phyloP scores from a whole-genome alignment of 176 grass and related monocot genomes.

The Cenchrus fungigraminus region DNA sequence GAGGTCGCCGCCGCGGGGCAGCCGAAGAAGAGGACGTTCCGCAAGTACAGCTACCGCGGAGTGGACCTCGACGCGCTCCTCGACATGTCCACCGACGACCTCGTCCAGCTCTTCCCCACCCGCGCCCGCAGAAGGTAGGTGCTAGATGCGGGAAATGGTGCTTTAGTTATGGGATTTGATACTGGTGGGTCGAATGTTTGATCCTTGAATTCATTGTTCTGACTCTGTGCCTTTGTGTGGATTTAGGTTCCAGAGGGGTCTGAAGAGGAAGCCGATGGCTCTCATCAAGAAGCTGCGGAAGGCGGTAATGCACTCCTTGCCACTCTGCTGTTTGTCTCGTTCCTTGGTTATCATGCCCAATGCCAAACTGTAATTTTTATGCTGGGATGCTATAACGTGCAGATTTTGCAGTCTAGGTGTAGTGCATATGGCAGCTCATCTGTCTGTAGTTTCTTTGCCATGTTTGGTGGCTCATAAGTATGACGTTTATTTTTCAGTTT shows the following conservation, averaged over 20 bases:
- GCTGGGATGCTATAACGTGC: not conserved
- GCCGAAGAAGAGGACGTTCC: constrained; percentile 95
- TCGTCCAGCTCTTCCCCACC: constrained; percentile 83
- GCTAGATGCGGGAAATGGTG: not conserved
- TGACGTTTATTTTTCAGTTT: not conserved
- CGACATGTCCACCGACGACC: constrained; percentile 92
- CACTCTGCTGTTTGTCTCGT: not conserved
- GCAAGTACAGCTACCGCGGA: constrained; percentile 88
- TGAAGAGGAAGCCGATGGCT: constrained; percentile 98
- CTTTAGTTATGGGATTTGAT: not conserved
- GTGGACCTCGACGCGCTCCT: constrained; percentile 92
- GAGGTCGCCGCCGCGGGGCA: constrained; percentile 51
- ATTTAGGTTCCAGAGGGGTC: constrained; percentile 84
- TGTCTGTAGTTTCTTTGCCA: not conserved
- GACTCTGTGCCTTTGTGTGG: not conserved
- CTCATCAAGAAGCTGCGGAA: constrained; percentile 91
- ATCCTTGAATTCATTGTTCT: not conserved
- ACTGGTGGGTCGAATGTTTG: not conserved
- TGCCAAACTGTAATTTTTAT: not conserved
- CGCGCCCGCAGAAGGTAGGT: constrained; percentile 75
- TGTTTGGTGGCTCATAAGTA: not conserved
- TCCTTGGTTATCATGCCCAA: not conserved
- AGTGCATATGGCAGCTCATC: no score
- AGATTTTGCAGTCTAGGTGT: not conserved
- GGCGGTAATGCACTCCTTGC: constrained; percentile 50